Evolutionary conservation across 1,284 basidiomycete genomes (phyloP).

Genomic region (Cronartium quercuum): DNA sequence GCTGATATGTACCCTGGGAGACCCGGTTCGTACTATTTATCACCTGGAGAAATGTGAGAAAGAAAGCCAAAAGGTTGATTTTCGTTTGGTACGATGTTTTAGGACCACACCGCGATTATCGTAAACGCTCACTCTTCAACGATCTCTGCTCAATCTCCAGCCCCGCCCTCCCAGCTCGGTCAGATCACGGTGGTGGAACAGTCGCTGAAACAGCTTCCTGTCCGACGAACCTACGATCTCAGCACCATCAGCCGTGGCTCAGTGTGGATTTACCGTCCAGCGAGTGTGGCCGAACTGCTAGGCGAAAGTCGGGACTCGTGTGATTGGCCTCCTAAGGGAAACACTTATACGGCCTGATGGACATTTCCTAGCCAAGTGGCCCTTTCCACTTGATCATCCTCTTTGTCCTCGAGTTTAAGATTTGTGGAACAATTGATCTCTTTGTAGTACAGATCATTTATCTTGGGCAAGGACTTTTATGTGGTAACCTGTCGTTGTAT

Average conservation of each 20-base stretch:
- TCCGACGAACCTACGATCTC: conserved; percentile 43
- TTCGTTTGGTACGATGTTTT: not conserved
- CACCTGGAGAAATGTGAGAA: not conserved
- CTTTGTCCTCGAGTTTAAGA: not conserved
- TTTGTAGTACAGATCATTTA: too few relatives aligned
- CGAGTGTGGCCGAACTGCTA: conserved; percentile 39
- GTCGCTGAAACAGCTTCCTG: conserved; percentile 42
- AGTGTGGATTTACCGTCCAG: conserved; percentile 47
- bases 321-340: conserved; percentile 11
- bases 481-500: too few relatives aligned
- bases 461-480: too few relatives aligned
- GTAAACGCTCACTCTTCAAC: not conserved
- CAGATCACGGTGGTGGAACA: conserved; percentile 46
- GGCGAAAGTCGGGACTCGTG: conserved; percentile 16
- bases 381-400: not conserved
- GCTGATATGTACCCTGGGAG: conserved; percentile 25
- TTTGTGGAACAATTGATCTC: not conserved
- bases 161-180: conserved; percentile 40
- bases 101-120: conserved; percentile 37
- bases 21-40: conserved; percentile 13
- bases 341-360: not conserved
- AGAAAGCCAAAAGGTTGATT: not conserved
- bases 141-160: not conserved
- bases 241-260: conserved; percentile 42
- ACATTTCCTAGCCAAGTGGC: too few relatives aligned